A percentile compares a stretch with the other conserved stretches of the same genome.
phyloP scores from a whole-genome alignment of 441 rosid species.

The Omphalea diandra region DNA sequence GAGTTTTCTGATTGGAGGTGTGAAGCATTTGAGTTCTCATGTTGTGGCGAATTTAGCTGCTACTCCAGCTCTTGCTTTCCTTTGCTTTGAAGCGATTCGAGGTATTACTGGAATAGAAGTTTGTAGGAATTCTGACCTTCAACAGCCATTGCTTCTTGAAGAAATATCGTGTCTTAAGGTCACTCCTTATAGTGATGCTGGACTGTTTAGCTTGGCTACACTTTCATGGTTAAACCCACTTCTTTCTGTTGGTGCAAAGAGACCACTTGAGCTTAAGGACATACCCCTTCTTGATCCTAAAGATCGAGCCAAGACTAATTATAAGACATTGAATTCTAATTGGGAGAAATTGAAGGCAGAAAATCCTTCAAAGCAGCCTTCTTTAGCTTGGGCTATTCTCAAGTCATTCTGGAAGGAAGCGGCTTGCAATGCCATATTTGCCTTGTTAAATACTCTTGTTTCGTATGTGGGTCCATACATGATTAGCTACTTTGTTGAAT shows the following conservation, averaged over 20 bases:
- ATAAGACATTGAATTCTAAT: conserved; percentile 73
- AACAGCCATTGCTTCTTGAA: conserved; percentile 74
- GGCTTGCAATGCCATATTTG: conserved; percentile 91
- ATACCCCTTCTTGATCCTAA: conserved; percentile 89
- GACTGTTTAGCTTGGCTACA: conserved; percentile 71
- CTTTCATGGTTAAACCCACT: conserved; percentile 98
- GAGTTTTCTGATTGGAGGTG: conserved; percentile 51
- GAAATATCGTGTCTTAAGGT: conserved; percentile 88
- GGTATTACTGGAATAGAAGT: conserved; percentile 76
- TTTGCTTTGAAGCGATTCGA: conserved; percentile 65
- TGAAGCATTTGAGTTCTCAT: conserved; percentile 58
- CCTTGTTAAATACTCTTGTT: conserved; percentile 83
- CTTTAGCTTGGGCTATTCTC: conserved; percentile 84
- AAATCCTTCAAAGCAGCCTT: conserved; percentile 64
- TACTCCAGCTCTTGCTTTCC: conserved; percentile 88
- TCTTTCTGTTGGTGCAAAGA: conserved; percentile 89
- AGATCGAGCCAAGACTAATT: conserved; percentile 89
- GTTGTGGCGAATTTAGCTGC: conserved; percentile 70
- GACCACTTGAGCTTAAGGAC: conserved; percentile 98
- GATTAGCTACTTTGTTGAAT: conserved; percentile 97
- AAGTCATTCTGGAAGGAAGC: conserved; percentile 98
- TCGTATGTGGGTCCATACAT: conserved; percentile 97
- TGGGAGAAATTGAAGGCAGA: conserved; percentile 91
- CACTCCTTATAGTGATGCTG: conserved; percentile 74
- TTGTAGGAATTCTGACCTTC: conserved; percentile 61